These are phyloP conservation scores for Citrus sp. DNA, from an alignment of 345 rosid genomes.

Conservation along the genomic window DNA sequence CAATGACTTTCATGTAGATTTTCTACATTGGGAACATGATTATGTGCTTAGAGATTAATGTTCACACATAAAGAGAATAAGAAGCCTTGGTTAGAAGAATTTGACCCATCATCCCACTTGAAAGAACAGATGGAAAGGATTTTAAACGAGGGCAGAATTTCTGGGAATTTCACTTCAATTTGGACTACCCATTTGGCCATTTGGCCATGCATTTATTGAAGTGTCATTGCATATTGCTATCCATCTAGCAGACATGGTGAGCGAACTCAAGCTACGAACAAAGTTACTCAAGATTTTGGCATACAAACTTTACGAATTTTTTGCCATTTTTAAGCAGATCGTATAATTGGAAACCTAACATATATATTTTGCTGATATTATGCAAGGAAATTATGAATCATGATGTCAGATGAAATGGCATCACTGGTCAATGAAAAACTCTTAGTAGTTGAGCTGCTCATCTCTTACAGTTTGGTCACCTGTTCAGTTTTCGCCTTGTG, in stretches of 20 bases:
- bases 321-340: background rate
- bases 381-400: background rate
- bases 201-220: slow-evolving; percentile 29
- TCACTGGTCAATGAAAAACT: slow-evolving; percentile 9
- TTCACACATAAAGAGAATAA: slow-evolving; percentile 43
- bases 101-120: slow-evolving; percentile 34
- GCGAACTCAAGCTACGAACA: slow-evolving; percentile 33
- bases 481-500: slow-evolving; percentile 10
- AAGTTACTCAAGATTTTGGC: background rate
- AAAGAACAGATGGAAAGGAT: slow-evolving; percentile 11
- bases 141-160: slow-evolving; percentile 11
- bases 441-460: slow-evolving; percentile 36
- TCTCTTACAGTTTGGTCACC: slow-evolving; percentile 28
- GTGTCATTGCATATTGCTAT: slow-evolving; percentile 18
- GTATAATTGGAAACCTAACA: background rate
- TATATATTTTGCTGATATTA: background rate
- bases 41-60: slow-evolving; percentile 9
- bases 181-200: slow-evolving; percentile 13
- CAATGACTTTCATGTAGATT: slow-evolving; percentile 17
- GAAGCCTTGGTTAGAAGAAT: slow-evolving; percentile 41
- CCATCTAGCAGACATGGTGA: slow-evolving; percentile 25
- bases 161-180: slow-evolving; percentile 29
- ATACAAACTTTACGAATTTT: background rate
- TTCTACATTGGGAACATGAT: slow-evolving; percentile 24
- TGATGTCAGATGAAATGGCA: slow-evolving; percentile 8